A percentile compares a stretch with the other conserved stretches of the same genome.
Conservation (phyloP, 257 asterid species). For the Marsdenia floribunda region DNA sequence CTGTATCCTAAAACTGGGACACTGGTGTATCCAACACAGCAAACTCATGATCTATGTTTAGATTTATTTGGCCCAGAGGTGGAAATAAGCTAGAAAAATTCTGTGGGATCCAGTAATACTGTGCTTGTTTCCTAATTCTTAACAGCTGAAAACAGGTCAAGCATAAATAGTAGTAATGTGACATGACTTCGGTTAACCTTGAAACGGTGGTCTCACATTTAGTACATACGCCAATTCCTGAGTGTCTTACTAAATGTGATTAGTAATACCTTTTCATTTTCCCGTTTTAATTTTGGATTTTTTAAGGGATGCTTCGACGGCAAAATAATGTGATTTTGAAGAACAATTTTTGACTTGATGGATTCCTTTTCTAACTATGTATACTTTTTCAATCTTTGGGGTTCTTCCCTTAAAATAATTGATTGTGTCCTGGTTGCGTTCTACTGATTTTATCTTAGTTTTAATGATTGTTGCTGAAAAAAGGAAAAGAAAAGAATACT, state of each 20-base stretch:
- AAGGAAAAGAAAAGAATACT: neutral
- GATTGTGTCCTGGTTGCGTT: neutral
- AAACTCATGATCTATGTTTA: neutral
- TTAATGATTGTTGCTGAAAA: neutral
- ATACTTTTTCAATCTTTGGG: neutral
- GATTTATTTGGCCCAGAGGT: neutral
- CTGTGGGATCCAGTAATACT: neutral
- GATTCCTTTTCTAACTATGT: neutral
- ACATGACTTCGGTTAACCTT: neutral
- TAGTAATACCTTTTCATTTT: neutral
- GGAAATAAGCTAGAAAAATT: no score
- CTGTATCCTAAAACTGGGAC: no score
- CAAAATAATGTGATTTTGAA: neutral
- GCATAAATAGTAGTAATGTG: neutral
- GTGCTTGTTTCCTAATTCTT: no score
- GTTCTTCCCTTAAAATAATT: neutral
- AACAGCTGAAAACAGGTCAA: no score
- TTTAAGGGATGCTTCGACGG: neutral
- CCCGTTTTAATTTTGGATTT: neutral
- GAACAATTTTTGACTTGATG: neutral
- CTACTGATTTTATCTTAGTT: neutral
- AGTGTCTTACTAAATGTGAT: neutral
- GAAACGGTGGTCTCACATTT: neutral
- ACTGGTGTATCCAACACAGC: no score
- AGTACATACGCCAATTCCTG: neutral